These are phyloP conservation scores for Cadophora sp. DNA, from an alignment of 2,329 filamentous ascomycete species.

Conservation along the genomic window DNA sequence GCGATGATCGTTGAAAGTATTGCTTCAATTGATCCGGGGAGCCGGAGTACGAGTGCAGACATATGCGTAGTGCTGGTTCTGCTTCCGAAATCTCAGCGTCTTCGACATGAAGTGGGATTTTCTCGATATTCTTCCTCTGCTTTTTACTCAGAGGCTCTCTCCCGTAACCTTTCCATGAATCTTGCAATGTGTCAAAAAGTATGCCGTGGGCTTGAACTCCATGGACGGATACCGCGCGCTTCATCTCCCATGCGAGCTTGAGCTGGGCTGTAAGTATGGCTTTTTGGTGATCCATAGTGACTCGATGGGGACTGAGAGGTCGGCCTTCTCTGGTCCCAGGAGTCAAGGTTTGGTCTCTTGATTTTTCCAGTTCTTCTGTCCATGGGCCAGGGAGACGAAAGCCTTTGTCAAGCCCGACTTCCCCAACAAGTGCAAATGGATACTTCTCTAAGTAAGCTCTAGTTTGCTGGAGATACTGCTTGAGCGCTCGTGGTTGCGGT, in stretches of 20 bases:
- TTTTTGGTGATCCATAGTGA: constrained; percentile 73
- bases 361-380: constrained; percentile 50
- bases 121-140: constrained; percentile 59
- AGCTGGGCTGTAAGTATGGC: constrained; percentile 71
- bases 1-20: constrained; percentile 76
- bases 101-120: constrained; percentile 40
- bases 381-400: constrained; percentile 74
- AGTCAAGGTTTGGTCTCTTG: constrained; percentile 60
- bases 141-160: constrained; percentile 64
- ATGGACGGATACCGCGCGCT: constrained; percentile 80
- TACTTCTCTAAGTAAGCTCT: constrained; percentile 60
- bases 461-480: constrained; percentile 62
- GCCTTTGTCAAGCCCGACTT: constrained; percentile 78
- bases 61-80: constrained; percentile 71
- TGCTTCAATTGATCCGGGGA: constrained; percentile 76
- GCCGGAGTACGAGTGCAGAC: constrained; percentile 92
- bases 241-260: constrained; percentile 70
- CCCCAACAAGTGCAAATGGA: constrained; percentile 73
- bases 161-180: constrained; percentile 76
- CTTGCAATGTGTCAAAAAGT: constrained; percentile 68
- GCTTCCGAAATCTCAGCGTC: constrained; percentile 44
- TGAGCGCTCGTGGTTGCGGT: constrained; percentile 66
- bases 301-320: constrained; percentile 69
- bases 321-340: constrained; percentile 75
- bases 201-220: constrained; percentile 64